A percentile compares a stretch with the other conserved stretches of the same genome.
Evolutionary conservation across 768 basidiomycete genomes (phyloP).

Genomic region (Mycena vulgaris): DNA sequence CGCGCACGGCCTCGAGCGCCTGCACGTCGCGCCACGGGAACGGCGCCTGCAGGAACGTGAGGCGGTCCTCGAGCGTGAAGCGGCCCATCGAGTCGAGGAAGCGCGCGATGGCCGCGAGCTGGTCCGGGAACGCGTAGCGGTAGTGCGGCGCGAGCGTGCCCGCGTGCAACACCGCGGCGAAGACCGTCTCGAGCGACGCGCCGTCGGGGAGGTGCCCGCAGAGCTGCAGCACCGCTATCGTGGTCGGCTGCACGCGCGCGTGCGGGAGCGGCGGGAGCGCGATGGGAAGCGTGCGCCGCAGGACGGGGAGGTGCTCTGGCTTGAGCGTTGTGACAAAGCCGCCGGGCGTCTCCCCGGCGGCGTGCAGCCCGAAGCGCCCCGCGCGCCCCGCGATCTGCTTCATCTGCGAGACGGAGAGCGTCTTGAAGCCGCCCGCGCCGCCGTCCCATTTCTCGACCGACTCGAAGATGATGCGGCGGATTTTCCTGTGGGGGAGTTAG

Average conservation of each 20-base stretch:
- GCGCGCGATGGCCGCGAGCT: constrained; percentile 45
- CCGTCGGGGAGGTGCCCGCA: constrained; percentile 59
- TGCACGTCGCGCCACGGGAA: constrained; percentile 65
- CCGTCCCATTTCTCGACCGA: constrained; percentile 79
- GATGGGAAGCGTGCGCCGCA: constrained; percentile 69
- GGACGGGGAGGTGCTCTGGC: constrained; percentile 70
- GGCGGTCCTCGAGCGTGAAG: constrained; percentile 61
- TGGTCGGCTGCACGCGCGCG: constrained; percentile 61
- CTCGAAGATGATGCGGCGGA: constrained; percentile 89
- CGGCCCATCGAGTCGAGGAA: constrained; percentile 61
- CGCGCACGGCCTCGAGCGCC: constrained; percentile 50
- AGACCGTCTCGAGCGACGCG: constrained; percentile 58
- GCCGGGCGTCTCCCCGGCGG: constrained; percentile 55
- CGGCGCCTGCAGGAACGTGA: constrained; percentile 66
- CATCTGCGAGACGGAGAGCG: constrained; percentile 81
- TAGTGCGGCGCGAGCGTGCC: constrained; percentile 61
- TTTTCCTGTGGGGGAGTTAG: constrained; percentile 74
- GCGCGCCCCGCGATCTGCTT: constrained; percentile 98
- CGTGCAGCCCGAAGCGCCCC: constrained; percentile 86
- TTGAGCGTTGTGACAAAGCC: constrained; percentile 86
- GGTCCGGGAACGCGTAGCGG: constrained; percentile 49
- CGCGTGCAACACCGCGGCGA: constrained; percentile 66
- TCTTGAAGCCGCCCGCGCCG: constrained; percentile 41
- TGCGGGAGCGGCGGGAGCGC: constrained; percentile 65
- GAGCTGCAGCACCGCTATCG: constrained; percentile 37